phyloP scores from a whole-genome alignment of 176 grass and related monocot genomes.

The Carex parvula region DNA sequence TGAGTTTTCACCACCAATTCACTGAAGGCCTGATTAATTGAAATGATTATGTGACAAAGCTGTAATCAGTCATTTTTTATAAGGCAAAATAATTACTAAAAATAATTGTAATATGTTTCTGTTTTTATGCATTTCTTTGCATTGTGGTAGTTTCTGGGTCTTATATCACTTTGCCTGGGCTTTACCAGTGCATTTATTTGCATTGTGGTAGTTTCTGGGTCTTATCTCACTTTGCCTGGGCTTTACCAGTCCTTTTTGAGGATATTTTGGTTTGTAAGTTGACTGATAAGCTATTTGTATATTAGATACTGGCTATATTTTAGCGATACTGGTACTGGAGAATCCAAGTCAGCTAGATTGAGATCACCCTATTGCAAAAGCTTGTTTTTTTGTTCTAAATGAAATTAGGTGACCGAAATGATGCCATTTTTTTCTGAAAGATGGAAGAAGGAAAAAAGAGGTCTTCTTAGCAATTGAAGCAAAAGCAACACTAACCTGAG shows the following conservation, averaged over 20 bases:
- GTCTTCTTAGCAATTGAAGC: not conserved
- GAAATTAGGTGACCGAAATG: not conserved
- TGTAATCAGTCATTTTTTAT: conserved; percentile 35
- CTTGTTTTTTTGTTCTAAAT: not conserved
- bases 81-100: conserved; percentile 7
- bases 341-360: not conserved
- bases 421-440: not conserved
- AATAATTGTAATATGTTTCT: not conserved
- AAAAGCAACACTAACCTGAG: conserved; percentile 42
- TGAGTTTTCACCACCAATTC: conserved; percentile 27
- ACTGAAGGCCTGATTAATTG: conserved; percentile 23
- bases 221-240: not conserved
- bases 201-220: not conserved
- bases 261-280: not conserved
- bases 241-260: not conserved
- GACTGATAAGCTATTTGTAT: not conserved
- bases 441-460: conserved; percentile 14
- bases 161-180: not conserved
- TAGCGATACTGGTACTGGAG: not conserved
- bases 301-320: not conserved
- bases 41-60: conserved; percentile 39
- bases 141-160: not conserved
- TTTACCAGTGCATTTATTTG: not conserved
- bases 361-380: not conserved
- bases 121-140: not conserved